phyloP scores from a whole-genome alignment of 257 asterid genomes.

The Asclepias syriaca region DNA sequence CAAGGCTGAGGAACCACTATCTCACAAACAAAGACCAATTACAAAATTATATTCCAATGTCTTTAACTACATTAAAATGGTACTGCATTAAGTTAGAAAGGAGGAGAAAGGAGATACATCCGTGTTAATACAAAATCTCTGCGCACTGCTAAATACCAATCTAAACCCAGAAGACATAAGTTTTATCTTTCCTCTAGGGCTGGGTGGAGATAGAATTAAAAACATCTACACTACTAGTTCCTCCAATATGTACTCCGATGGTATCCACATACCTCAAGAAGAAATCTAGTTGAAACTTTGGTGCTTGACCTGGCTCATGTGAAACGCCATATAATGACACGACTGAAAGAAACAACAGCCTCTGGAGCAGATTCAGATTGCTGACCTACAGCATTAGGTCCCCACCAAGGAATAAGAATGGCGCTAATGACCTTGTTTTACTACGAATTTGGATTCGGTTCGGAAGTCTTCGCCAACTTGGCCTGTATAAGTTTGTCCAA shows the following conservation, averaged over 20 bases:
- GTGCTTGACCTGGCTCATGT: background rate
- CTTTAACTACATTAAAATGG: background rate
- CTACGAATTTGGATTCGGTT: conserved; percentile 17
- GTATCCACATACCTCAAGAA: background rate
- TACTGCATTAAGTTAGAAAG: background rate
- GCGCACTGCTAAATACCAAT: background rate
- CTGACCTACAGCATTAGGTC: background rate
- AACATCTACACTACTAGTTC: background rate
- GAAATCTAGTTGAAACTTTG: background rate
- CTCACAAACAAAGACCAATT: background rate
- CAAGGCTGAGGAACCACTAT: background rate
- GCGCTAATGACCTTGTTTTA: background rate
- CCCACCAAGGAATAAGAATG: background rate
- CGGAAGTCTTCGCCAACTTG: conserved; percentile 58
- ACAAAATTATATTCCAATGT: background rate
- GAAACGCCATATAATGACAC: background rate
- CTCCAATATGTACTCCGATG: background rate
- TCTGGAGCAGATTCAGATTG: conserved; percentile 1
- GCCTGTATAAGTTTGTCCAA: conserved; percentile 84
- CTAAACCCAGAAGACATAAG: background rate
- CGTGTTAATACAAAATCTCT: background rate
- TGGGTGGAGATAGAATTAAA: background rate
- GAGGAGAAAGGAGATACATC: background rate
- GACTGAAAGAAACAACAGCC: background rate
- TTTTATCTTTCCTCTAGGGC: background rate